These are phyloP conservation scores for Chimonanthus salicifolius DNA, from an alignment of 164 flowering plant genomes.

Conservation along the genomic window DNA sequence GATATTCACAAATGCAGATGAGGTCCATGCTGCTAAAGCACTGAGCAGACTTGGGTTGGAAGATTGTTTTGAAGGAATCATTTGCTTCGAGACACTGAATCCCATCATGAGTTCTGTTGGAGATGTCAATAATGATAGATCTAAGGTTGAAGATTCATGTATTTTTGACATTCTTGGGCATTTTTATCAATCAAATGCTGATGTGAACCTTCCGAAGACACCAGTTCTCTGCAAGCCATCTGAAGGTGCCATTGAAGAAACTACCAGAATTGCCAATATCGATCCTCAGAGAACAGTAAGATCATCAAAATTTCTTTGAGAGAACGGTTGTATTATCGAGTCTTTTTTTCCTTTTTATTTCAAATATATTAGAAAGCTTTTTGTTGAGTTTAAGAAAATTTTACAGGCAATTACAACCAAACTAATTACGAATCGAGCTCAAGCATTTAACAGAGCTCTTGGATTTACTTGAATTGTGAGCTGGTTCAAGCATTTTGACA, in stretches of 20 bases:
- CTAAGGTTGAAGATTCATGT: constrained; percentile 8
- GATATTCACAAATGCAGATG: constrained; percentile 83
- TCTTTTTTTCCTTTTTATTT: no score
- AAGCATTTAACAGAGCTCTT: no score
- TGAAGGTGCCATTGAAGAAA: constrained; percentile 50
- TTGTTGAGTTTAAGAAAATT: no score
- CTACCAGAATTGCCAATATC: constrained; percentile 60
- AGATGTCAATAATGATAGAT: constrained; percentile 15
- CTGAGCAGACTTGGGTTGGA: constrained; percentile 73
- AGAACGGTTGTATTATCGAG: not conserved
- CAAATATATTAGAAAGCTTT: not conserved
- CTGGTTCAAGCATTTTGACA: not conserved
- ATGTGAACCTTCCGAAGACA: constrained; percentile 38
- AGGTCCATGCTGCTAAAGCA: constrained; percentile 57
- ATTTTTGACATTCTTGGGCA: constrained; percentile 33
- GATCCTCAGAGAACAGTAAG: constrained; percentile 76
- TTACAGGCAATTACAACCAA: not conserved
- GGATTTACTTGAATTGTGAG: not conserved
- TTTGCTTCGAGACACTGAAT: constrained; percentile 85
- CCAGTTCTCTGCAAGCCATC: constrained; percentile 86
- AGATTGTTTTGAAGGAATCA: constrained; percentile 79
- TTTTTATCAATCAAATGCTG: constrained; percentile 21
- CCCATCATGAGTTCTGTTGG: constrained; percentile 16
- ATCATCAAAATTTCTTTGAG: not conserved
- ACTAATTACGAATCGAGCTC: not conserved